Percentiles rank a stretch among this genome's conserved stretches.
Conservation (phyloP, 805 yeast species). For the Nakazawaea ishiwadae region DNA sequence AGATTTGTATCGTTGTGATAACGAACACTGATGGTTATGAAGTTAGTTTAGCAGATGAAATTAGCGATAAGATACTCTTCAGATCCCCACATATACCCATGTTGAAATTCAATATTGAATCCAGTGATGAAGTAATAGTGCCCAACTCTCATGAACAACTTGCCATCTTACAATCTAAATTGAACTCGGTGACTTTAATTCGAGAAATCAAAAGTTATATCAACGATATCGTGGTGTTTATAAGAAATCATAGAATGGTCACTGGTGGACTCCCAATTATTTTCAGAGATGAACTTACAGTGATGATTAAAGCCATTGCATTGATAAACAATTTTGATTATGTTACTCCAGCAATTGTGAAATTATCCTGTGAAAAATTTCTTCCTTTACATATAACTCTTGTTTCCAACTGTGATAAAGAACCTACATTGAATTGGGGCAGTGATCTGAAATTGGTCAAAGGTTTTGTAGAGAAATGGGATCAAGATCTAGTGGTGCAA, state of each 20-base stretch:
- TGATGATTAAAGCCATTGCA: slow-evolving; percentile 34
- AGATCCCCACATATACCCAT: slow-evolving; percentile 22
- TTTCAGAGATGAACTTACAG: slow-evolving; percentile 37
- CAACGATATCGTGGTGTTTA: slow-evolving; percentile 49
- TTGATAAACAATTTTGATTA: slow-evolving; percentile 33
- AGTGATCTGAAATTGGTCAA: slow-evolving; percentile 40
- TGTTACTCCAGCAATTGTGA: slow-evolving; percentile 51
- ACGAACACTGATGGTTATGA: slow-evolving; percentile 18
- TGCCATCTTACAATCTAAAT: slow-evolving; percentile 9
- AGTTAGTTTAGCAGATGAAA: slow-evolving; percentile 15
- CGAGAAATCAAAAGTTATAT: slow-evolving; percentile 51
- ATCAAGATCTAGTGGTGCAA: slow-evolving; percentile 44
- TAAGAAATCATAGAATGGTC: slow-evolving; percentile 53
- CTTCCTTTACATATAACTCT: slow-evolving; percentile 42
- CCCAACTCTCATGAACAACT: not conserved
- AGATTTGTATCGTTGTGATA: slow-evolving; percentile 19
- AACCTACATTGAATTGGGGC: slow-evolving; percentile 52
- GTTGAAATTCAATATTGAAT: not conserved
- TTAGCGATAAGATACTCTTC: slow-evolving; percentile 27
- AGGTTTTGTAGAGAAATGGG: slow-evolving; percentile 39
- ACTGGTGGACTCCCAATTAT: slow-evolving; percentile 47
- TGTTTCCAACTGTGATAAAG: slow-evolving; percentile 35
- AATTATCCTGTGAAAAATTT: slow-evolving; percentile 41
- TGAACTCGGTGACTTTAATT: slow-evolving; percentile 29
- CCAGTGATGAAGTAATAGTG: not conserved